Conservation (phyloP, 2,329 filamentous ascomycete genomes). For the Xylariaceae sp. region DNA sequence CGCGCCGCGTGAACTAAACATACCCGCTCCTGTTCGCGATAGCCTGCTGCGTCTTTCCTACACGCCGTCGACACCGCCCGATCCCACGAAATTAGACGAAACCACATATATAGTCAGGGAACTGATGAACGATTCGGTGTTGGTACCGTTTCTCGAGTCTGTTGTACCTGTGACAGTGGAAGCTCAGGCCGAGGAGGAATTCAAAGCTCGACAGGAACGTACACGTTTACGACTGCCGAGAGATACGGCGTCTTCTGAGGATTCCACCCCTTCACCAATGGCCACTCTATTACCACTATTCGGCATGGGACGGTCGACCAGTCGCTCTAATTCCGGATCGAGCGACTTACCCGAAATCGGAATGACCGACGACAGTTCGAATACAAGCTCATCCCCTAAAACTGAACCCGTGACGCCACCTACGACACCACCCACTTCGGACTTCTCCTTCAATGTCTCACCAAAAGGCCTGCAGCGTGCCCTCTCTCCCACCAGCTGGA, state of each 20-base stretch:
- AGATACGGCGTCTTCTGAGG: slow-evolving; percentile 34
- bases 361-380: slow-evolving; percentile 60
- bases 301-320: slow-evolving; percentile 34
- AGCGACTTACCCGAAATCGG: slow-evolving; percentile 45
- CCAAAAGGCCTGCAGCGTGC: slow-evolving; percentile 50
- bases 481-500: slow-evolving; percentile 55
- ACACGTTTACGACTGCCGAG: slow-evolving; percentile 36
- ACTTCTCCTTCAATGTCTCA: slow-evolving; percentile 48
- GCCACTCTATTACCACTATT: slow-evolving; percentile 39
- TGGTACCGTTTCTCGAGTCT: slow-evolving; percentile 83
- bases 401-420: slow-evolving; percentile 68
- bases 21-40: slow-evolving; percentile 80
- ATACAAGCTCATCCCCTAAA: slow-evolving; percentile 49
- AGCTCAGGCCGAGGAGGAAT: slow-evolving; percentile 34
- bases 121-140: slow-evolving; percentile 93
- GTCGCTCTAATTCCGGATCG: slow-evolving; percentile 41
- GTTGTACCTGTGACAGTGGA: slow-evolving; percentile 38
- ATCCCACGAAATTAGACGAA: slow-evolving; percentile 70
- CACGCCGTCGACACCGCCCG: slow-evolving; percentile 56
- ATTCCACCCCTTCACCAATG: slow-evolving; percentile 41
- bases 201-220: slow-evolving; percentile 35
- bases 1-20: slow-evolving; percentile 81
- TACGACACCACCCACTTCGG: slow-evolving; percentile 61
- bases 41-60: slow-evolving; percentile 62
- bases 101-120: slow-evolving; percentile 88